A percentile compares a stretch with the other conserved stretches of the same genome.
These are phyloP conservation scores for Leonotis leonurus DNA, from an alignment of 257 asterid species.

Conservation along the genomic window DNA sequence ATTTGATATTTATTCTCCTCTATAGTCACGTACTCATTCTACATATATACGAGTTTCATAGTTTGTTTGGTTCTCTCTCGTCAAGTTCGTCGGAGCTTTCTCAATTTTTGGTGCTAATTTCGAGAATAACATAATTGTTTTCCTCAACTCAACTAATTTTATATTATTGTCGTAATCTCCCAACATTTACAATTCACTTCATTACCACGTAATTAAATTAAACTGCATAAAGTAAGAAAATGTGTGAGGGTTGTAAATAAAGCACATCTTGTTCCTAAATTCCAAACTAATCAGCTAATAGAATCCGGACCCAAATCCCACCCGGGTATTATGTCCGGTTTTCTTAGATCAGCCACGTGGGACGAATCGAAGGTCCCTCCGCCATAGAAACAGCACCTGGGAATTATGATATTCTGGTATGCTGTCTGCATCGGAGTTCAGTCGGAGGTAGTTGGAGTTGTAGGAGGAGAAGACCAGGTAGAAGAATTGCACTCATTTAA, in stretches of 20 bases:
- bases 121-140: too few relatives aligned
- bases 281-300: slow-evolving; percentile 83
- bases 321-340: slow-evolving; percentile 62
- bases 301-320: slow-evolving; percentile 82
- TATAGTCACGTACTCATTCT: too few relatives aligned
- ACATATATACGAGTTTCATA: too few relatives aligned
- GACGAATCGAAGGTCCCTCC: slow-evolving; percentile 32
- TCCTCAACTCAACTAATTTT: too few relatives aligned
- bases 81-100: too few relatives aligned
- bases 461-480: background rate
- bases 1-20: too few relatives aligned
- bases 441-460: slow-evolving; percentile 13
- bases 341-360: slow-evolving; percentile 68
- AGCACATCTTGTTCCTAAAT: slow-evolving; percentile 74
- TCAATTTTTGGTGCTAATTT: too few relatives aligned
- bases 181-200: too few relatives aligned
- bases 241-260: slow-evolving; percentile 66
- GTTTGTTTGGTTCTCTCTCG: too few relatives aligned
- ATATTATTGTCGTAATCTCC: too few relatives aligned
- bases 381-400: slow-evolving; percentile 30
- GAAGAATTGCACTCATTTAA: background rate
- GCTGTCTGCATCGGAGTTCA: background rate
- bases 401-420: slow-evolving; percentile 39
- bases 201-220: background rate
- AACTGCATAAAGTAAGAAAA: slow-evolving; percentile 5